Evolutionary conservation across 192 early-diverging fungal genomes (phyloP).

Genomic region (Jimgerdemannia flammicorona): DNA sequence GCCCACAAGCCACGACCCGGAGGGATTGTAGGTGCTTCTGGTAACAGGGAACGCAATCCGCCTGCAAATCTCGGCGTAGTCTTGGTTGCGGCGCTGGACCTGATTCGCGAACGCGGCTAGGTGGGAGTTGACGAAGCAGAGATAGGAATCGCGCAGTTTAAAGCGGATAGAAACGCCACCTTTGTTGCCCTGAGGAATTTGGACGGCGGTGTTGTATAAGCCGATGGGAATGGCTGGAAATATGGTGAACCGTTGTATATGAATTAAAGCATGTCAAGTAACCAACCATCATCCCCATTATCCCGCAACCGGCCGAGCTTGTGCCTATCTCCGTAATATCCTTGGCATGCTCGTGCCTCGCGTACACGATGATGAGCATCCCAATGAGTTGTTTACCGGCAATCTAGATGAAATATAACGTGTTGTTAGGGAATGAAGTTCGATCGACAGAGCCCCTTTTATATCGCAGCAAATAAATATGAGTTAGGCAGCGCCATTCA

Average conservation of each 20-base stretch:
- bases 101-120: slow-evolving; percentile 81
- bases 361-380: slow-evolving; percentile 83
- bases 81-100: slow-evolving; percentile 81
- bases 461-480: no score
- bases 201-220: neutral
- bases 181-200: slow-evolving; percentile 83
- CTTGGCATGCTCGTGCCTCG: slow-evolving; percentile 40
- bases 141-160: slow-evolving; percentile 69
- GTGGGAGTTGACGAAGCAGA: slow-evolving; percentile 89
- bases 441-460: no score
- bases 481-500: no score
- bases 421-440: neutral
- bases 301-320: slow-evolving; percentile 75
- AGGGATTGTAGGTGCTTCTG: slow-evolving; percentile 11
- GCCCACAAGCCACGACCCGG: slow-evolving; percentile 28
- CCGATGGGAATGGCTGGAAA: neutral
- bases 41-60: slow-evolving; percentile 55
- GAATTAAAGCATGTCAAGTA: neutral
- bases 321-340: slow-evolving; percentile 62
- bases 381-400: slow-evolving; percentile 86
- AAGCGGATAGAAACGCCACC: slow-evolving; percentile 85
- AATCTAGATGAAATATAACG: slow-evolving; percentile 26
- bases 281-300: slow-evolving; percentile 71
- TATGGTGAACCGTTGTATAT: neutral
- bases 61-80: slow-evolving; percentile 82